phyloP scores from a whole-genome alignment of 371 early-diverging fungal species.

The Mortierella sp. region DNA sequence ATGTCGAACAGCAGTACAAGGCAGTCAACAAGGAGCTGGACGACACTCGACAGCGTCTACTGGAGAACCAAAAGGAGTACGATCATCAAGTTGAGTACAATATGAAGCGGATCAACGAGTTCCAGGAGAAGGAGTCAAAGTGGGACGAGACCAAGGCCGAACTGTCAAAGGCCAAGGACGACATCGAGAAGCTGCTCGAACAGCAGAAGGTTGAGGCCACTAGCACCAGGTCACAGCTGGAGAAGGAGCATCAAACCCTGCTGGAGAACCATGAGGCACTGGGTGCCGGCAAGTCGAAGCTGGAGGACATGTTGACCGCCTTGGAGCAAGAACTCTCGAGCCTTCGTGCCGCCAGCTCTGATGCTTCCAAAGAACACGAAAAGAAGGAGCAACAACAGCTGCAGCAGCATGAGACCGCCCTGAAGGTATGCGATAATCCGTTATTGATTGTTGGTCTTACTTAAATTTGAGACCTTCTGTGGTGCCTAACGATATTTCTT shows the following conservation, averaged over 20 bases:
- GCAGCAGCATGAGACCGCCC: constrained; percentile 12
- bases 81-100: constrained; percentile 52
- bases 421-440: constrained; percentile 19
- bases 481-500: background rate
- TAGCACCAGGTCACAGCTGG: constrained; percentile 25
- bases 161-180: constrained; percentile 25
- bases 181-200: constrained; percentile 25
- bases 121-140: constrained; percentile 45
- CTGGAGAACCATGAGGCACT: constrained; percentile 17
- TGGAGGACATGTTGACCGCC: constrained; percentile 11
- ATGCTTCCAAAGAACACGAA: constrained; percentile 16
- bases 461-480: background rate
- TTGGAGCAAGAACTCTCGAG: constrained; percentile 27
- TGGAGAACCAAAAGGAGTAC: constrained; percentile 53
- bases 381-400: constrained; percentile 4
- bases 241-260: constrained; percentile 32
- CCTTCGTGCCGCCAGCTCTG: constrained; percentile 10
- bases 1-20: constrained; percentile 39
- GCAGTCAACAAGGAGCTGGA: constrained; percentile 25
- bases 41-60: constrained; percentile 34
- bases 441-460: too few species aligned
- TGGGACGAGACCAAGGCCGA: constrained; percentile 42
- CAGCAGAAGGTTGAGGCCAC: constrained; percentile 23
- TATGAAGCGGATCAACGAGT: constrained; percentile 48
- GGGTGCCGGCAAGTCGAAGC: constrained; percentile 7